Evolutionary conservation across 1,284 basidiomycete genomes (phyloP), one percentile per base, ranked within the genome.

Genomic region (Tremellales sp.): DNA sequence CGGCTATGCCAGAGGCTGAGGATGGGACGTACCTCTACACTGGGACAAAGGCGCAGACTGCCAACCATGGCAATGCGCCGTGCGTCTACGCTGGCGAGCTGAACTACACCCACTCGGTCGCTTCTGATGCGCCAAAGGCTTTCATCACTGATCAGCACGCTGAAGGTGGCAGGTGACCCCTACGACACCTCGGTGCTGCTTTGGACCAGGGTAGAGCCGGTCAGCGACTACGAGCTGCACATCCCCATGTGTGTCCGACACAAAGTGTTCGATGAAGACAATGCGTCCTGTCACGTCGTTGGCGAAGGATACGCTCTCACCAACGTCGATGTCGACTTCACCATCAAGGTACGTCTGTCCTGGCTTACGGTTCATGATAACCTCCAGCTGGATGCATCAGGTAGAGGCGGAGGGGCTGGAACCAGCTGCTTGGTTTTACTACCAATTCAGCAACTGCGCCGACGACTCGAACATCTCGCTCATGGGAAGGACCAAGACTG

Each of bases 161-260:
- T 65, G 60, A 22, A 27, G 27, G 40, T 33, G 21, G 63, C 67
- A 73, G 84, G 83, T 17, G 83, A 84, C 58, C 82, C 83, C 4
- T 79, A 81, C 77, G 80, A 35, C 74, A 76, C 29, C 79, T 80
- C 26, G 54, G 75, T 19, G 17, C 51, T 58, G 17, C 53, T 61
- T 11, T 61, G 60, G 60, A 61, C 60, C 17, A 52, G 51, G 11
- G 50, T 51, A 19, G 41, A 40, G 8, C 57, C 57, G 3, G 27
- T 45, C 31, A 63, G 71, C 4, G 45, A 58, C 23, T 71, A 72
- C 21, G 79, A 79, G 1, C 78, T 81, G 56, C 78, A 80, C 56
- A 77, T 82, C n/a, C 82, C 82, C 6, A 75, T 80, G 51, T 84
- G 83, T 64, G 75, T 84, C 33, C 74, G 77, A 1, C 83, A 77